Conservation (phyloP, 441 rosid species). For the Eutrema salsugineum region DNA sequence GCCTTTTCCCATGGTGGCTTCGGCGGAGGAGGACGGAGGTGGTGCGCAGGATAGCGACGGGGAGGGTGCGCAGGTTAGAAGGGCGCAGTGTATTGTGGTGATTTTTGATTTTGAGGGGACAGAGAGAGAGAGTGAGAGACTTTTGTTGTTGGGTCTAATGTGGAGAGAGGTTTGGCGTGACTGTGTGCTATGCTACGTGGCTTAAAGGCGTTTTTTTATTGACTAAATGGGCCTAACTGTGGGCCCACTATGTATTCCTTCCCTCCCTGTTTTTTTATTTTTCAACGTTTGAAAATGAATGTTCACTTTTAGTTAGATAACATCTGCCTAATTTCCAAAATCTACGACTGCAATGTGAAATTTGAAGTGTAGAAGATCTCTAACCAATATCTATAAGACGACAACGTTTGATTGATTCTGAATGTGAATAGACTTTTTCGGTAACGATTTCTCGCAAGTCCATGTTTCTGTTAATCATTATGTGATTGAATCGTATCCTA, state of each 20-base stretch:
- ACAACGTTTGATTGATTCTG: too few relatives aligned
- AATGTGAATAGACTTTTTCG: too few relatives aligned
- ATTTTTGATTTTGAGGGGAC: background rate
- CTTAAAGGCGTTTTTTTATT: background rate
- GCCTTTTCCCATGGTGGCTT: slow-evolving; percentile 66
- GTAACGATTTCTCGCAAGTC: too few relatives aligned
- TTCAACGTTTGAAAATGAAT: too few relatives aligned
- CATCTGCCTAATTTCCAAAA: too few relatives aligned
- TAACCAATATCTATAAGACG: too few relatives aligned
- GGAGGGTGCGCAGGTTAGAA: background rate
- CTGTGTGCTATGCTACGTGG: slow-evolving; percentile 19
- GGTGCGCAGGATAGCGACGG: slow-evolving; percentile 17
- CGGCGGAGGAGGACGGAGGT: background rate
- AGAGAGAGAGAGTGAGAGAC: background rate
- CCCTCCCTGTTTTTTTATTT: background rate
- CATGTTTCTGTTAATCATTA: too few relatives aligned
- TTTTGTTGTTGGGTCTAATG: background rate
- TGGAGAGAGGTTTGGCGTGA: slow-evolving; percentile 20
- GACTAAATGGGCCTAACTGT: background rate
- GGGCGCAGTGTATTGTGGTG: background rate
- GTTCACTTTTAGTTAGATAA: background rate
- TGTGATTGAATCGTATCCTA: too few relatives aligned
- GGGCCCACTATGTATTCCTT: background rate
- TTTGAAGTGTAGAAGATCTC: too few relatives aligned
- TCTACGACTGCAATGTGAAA: too few relatives aligned